A percentile compares a stretch with the other conserved stretches of the same genome.
phyloP scores from a whole-genome alignment of 208 protist genomes.

The Acanthamoeba triangularis region DNA sequence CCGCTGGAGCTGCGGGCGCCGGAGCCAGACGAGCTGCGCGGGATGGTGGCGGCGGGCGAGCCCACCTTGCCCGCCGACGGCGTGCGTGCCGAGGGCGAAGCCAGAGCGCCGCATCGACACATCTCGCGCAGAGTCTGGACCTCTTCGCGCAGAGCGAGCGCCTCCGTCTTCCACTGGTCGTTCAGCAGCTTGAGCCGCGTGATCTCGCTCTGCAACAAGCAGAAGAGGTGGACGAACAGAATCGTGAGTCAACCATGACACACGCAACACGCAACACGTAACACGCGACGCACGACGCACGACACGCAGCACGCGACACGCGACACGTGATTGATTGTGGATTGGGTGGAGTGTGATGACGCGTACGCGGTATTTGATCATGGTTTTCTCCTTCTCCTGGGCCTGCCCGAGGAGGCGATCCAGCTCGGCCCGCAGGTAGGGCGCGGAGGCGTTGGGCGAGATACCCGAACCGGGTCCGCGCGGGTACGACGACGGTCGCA shows the following conservation, averaged over 20 bases:
- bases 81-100: too few relatives aligned
- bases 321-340: background rate
- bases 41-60: too few relatives aligned
- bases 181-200: slow-evolving; percentile 26
- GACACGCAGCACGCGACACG: too few relatives aligned
- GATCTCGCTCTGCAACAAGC: background rate
- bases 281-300: background rate
- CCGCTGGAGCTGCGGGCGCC: background rate
- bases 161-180: background rate
- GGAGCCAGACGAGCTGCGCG: background rate
- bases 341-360: background rate
- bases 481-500: too few relatives aligned
- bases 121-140: background rate
- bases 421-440: background rate
- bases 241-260: background rate
- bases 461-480: background rate
- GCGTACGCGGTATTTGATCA: slow-evolving; percentile 5
- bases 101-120: background rate
- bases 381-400: background rate
- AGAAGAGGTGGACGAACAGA: background rate
- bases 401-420: background rate
- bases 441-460: background rate
- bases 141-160: background rate
- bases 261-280: too few relatives aligned
- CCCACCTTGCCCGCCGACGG: too few relatives aligned